Evolutionary conservation across 2,329 filamentous ascomycete genomes (phyloP).

Genomic region (Rutstroemia sp.): DNA sequence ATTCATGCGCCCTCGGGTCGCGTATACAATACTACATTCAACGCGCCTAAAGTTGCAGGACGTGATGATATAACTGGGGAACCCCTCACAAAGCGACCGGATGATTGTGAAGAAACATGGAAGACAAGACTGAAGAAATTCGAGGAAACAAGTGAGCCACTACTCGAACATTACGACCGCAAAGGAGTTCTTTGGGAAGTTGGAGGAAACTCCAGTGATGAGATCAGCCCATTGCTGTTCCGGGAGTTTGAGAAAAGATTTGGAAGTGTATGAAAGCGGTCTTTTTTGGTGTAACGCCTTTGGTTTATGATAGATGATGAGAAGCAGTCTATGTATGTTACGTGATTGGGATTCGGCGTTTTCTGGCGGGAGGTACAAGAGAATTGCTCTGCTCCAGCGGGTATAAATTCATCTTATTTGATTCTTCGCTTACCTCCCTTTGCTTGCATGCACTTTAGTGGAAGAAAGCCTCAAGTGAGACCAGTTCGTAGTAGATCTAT

Average conservation of each 20-base stretch:
- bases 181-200: constrained; percentile 83
- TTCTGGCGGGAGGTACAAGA: not conserved
- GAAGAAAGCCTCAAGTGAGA: not conserved
- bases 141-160: constrained; percentile 73
- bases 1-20: constrained; percentile 86
- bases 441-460: not conserved
- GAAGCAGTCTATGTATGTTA: not conserved
- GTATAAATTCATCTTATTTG: not conserved
- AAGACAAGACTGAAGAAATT: constrained; percentile 74
- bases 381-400: not conserved
- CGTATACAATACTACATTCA: constrained; percentile 93
- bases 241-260: constrained; percentile 77
- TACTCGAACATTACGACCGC: constrained; percentile 82
- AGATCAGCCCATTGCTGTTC: constrained; percentile 88
- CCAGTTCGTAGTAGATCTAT: not conserved
- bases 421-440: not conserved
- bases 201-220: constrained; percentile 82
- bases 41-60: constrained; percentile 72
- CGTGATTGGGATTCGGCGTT: not conserved
- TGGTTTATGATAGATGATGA: not conserved
- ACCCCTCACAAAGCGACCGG: constrained; percentile 68
- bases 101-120: constrained; percentile 86
- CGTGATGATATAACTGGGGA: constrained; percentile 90
- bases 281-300: not conserved
- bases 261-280: constrained; percentile 21